Evolutionary conservation across 192 early-diverging fungal genomes (phyloP).

Genomic region (Rhizophlyctis rosea): DNA sequence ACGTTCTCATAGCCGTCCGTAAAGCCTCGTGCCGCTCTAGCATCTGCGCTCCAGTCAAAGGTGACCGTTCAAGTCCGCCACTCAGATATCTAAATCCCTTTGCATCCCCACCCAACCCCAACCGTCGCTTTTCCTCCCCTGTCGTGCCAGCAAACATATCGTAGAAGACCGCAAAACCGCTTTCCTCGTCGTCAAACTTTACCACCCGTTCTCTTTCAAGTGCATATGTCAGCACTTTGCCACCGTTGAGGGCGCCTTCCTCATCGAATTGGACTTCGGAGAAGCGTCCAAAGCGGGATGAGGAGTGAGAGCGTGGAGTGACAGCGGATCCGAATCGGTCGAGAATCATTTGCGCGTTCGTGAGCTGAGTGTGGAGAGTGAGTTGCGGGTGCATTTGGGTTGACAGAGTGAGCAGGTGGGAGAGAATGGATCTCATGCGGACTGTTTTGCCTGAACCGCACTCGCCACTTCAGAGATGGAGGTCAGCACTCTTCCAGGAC

Average conservation of each 20-base stretch:
- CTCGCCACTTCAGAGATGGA: slow-evolving; percentile 31
- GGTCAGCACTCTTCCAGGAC: not conserved
- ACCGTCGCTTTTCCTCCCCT: slow-evolving; percentile 68
- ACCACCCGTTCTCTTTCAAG: slow-evolving; percentile 75
- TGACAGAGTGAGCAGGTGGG: slow-evolving; percentile 32
- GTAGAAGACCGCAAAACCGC: slow-evolving; percentile 90
- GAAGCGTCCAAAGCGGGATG: slow-evolving; percentile 81
- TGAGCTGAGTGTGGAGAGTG: slow-evolving; percentile 31
- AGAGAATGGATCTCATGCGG: slow-evolving; percentile 25
- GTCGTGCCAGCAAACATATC: slow-evolving; percentile 71
- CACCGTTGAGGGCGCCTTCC: slow-evolving; percentile 81
- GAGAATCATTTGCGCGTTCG: slow-evolving; percentile 68
- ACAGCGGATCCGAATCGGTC: slow-evolving; percentile 88
- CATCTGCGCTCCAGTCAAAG: slow-evolving; percentile 46
- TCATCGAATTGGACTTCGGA: slow-evolving; percentile 91
- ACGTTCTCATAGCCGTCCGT: slow-evolving; percentile 64
- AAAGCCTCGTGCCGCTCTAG: slow-evolving; percentile 60
- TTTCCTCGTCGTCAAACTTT: slow-evolving; percentile 53
- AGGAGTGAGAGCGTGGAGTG: slow-evolving; percentile 70
- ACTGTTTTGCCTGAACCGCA: slow-evolving; percentile 43
- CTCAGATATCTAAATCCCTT: slow-evolving; percentile 24
- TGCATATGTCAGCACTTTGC: slow-evolving; percentile 78
- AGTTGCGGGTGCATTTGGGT: slow-evolving; percentile 17
- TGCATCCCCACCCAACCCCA: slow-evolving; percentile 55
- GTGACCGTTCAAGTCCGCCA: slow-evolving; percentile 25